Evolutionary conservation across 257 asterid species (phyloP).

Genomic region (Forsythia suspensa): DNA sequence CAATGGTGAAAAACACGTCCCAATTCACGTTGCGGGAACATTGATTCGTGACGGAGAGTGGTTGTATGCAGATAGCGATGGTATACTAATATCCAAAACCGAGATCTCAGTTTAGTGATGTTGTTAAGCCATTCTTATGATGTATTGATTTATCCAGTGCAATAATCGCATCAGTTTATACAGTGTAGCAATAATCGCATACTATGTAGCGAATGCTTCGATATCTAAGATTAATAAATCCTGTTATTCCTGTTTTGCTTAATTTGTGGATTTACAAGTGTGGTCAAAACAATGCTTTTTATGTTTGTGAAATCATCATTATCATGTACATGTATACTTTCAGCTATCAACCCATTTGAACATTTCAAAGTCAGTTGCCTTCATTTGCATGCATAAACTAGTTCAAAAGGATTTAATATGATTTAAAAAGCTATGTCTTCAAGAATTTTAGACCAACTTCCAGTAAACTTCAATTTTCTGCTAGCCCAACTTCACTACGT

Average conservation of each 20-base stretch:
- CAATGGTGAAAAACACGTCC: conserved; percentile 52
- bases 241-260: neutral
- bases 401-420: neutral
- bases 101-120: conserved; percentile 55
- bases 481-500: too few species aligned
- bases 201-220: neutral
- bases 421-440: neutral
- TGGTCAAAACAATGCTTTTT: neutral
- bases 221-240: neutral
- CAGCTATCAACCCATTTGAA: neutral
- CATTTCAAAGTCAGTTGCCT: neutral
- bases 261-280: neutral
- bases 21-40: conserved; percentile 56
- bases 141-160: neutral
- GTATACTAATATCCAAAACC: conserved; percentile 69
- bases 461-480: too few species aligned
- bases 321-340: too few species aligned
- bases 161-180: neutral
- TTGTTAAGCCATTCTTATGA: neutral
- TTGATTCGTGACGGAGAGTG: conserved; percentile 74
- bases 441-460: neutral
- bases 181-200: neutral
- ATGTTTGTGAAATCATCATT: neutral
- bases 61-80: conserved; percentile 92
- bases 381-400: neutral